A percentile compares a stretch with the other conserved stretches of the same genome.
Conservation (phyloP, 1,284 basidiomycete genomes). For the Malassezia arunalokei region DNA sequence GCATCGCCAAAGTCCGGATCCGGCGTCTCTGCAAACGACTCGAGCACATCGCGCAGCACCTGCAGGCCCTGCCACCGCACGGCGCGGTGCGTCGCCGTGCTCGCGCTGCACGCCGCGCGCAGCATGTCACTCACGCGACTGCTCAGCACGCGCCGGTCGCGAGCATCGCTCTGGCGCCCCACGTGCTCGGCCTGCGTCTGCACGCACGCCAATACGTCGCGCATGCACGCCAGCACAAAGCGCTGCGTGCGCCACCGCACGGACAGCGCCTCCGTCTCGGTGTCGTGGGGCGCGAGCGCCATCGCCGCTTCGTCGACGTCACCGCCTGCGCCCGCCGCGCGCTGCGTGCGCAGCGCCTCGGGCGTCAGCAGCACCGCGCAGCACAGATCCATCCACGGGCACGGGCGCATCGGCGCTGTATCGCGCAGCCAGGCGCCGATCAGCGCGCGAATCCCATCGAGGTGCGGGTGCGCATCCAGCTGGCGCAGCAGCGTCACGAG, state of each 20-base stretch:
- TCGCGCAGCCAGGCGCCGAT: slow-evolving; percentile 91
- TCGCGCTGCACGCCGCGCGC: slow-evolving; percentile 93
- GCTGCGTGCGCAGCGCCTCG: background rate
- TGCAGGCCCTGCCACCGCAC: slow-evolving; percentile 84
- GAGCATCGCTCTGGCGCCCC: slow-evolving; percentile 53
- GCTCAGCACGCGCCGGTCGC: slow-evolving; percentile 53
- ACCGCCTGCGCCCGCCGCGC: background rate
- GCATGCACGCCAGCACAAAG: slow-evolving; percentile 83
- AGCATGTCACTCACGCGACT: slow-evolving; percentile 81
- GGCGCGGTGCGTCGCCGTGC: slow-evolving; percentile 85
- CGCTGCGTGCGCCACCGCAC: slow-evolving; percentile 80
- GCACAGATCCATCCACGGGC: slow-evolving; percentile 94
- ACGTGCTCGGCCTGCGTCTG: slow-evolving; percentile 42
- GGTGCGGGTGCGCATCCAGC: slow-evolving; percentile 81
- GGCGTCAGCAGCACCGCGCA: slow-evolving; percentile 39
- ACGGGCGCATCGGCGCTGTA: slow-evolving; percentile 80
- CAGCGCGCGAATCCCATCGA: slow-evolving; percentile 85
- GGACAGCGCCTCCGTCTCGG: slow-evolving; percentile 48
- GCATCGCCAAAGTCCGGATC: slow-evolving; percentile 88
- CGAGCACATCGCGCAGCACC: slow-evolving; percentile 80
- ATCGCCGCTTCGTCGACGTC: slow-evolving; percentile 14
- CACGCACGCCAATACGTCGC: slow-evolving; percentile 71
- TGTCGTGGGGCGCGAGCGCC: slow-evolving; percentile 67
- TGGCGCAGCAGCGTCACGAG: slow-evolving; percentile 90
- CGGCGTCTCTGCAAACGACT: slow-evolving; percentile 72